Conservation (phyloP, 495 filamentous ascomycete species). For the Trichoderma reesei region DNA sequence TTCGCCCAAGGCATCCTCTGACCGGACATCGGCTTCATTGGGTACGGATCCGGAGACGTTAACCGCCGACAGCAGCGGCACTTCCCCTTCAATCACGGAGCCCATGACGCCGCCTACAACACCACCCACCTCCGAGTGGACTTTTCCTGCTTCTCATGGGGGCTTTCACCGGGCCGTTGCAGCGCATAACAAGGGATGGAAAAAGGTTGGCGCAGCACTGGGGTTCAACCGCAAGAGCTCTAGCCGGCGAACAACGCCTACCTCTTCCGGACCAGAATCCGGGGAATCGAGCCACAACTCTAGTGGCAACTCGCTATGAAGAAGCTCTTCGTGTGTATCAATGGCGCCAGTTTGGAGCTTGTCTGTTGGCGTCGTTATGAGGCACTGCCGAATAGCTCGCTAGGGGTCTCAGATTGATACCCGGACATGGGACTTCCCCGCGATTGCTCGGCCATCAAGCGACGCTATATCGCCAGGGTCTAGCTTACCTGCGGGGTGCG, state of each 20-base stretch:
- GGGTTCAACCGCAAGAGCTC: conserved; percentile 54
- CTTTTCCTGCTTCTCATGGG: conserved; percentile 37
- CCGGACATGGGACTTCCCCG: not conserved
- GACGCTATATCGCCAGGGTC: not conserved
- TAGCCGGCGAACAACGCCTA: conserved; percentile 27
- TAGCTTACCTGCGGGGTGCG: no score
- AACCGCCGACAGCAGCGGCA: conserved; percentile 42
- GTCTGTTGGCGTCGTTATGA: not conserved
- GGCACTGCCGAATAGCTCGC: not conserved
- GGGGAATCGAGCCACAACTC: not conserved
- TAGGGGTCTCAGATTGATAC: not conserved
- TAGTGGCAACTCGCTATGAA: not conserved
- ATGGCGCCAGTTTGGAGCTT: not conserved
- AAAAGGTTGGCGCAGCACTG: conserved; percentile 73
- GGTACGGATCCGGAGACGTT: conserved; percentile 28
- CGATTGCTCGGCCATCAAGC: not conserved
- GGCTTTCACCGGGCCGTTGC: conserved; percentile 41
- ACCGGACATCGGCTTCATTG: conserved; percentile 31
- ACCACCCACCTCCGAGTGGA: conserved; percentile 59
- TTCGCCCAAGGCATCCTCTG: conserved; percentile 29
- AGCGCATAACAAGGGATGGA: conserved; percentile 59
- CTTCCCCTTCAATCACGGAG: conserved; percentile 43
- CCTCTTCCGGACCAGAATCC: conserved; percentile 20
- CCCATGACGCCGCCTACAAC: conserved; percentile 88
- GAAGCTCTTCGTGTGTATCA: not conserved